phyloP scores from a whole-genome alignment of 768 basidiomycete species.

The Mycena epipterygia region DNA sequence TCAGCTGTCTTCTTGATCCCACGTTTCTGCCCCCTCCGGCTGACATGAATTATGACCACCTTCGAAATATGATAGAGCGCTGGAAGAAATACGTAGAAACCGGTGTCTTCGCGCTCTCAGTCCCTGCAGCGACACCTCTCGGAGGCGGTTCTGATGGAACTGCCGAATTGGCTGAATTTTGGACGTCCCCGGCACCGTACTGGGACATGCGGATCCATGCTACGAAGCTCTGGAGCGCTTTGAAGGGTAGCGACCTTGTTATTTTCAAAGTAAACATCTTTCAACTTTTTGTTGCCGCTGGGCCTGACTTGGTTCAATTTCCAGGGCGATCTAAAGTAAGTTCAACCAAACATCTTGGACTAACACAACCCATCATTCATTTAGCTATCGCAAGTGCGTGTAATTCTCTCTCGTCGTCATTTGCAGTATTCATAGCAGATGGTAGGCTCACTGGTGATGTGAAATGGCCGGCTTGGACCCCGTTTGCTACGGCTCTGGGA shows the following conservation, averaged over 20 bases:
- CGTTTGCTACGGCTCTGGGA: slow-evolving; percentile 82
- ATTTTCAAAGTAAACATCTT: slow-evolving; percentile 82
- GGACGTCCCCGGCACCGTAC: slow-evolving; percentile 83
- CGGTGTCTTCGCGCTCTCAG: slow-evolving; percentile 81
- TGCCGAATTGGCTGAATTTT: slow-evolving; percentile 62
- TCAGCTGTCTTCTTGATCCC: slow-evolving; percentile 70
- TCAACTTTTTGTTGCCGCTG: not conserved
- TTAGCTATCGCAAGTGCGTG: slow-evolving; percentile 86
- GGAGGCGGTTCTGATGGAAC: slow-evolving; percentile 54
- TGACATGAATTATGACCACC: slow-evolving; percentile 49
- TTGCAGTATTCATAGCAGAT: not conserved
- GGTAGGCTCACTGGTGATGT: slow-evolving; percentile 89
- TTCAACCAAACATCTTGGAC: not conserved
- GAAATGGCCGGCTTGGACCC: slow-evolving; percentile 85
- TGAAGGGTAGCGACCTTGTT: slow-evolving; percentile 75
- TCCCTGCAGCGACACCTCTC: slow-evolving; percentile 69
- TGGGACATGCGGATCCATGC: slow-evolving; percentile 77
- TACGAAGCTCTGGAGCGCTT: slow-evolving; percentile 60
- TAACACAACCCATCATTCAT: slow-evolving; percentile 13
- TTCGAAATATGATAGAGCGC: slow-evolving; percentile 73
- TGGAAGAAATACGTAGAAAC: slow-evolving; percentile 81
- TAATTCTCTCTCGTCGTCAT: not conserved
- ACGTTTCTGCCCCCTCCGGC: slow-evolving; percentile 67
- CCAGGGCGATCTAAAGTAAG: slow-evolving; percentile 92
- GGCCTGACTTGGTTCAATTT: slow-evolving; percentile 6